Evolutionary conservation across 148 eudicot genomes (phyloP).

Genomic region (Euryodendron excelsum): DNA sequence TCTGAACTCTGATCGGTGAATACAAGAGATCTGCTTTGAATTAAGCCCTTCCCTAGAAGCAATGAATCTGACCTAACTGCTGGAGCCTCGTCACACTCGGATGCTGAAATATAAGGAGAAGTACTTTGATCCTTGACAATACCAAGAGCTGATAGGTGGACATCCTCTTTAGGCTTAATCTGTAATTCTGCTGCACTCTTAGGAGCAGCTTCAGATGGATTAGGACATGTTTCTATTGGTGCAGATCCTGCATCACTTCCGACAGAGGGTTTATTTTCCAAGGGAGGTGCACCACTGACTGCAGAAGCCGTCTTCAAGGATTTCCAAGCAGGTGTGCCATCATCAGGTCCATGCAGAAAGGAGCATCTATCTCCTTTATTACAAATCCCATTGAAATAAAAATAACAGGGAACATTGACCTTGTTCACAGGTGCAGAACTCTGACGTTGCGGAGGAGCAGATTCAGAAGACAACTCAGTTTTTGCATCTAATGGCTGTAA

Average conservation of each 20-base stretch:
- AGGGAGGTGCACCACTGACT: slow-evolving; percentile 23
- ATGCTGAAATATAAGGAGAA: slow-evolving; percentile 19
- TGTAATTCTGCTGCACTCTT: slow-evolving; percentile 13
- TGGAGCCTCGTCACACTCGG: slow-evolving; percentile 35
- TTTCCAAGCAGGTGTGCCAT: slow-evolving; percentile 26
- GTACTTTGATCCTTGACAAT: slow-evolving; percentile 20
- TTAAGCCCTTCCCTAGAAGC: slow-evolving; percentile 24
- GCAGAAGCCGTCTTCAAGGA: slow-evolving; percentile 28
- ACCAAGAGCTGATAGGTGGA: slow-evolving; percentile 12
- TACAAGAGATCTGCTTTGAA: slow-evolving; percentile 32
- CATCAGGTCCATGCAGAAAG: slow-evolving; percentile 49
- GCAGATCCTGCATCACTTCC: slow-evolving; percentile 29
- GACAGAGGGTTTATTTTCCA: slow-evolving; percentile 31
- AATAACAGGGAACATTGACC: slow-evolving; percentile 58
- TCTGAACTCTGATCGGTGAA: slow-evolving; percentile 54
- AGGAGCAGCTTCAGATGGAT: slow-evolving; percentile 22
- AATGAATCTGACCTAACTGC: slow-evolving; percentile 24
- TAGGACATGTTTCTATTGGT: slow-evolving; percentile 15
- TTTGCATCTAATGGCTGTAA: slow-evolving; percentile 56
- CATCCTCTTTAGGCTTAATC: slow-evolving; percentile 20
- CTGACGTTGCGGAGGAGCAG: slow-evolving; percentile 23
- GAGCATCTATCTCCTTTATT: slow-evolving; percentile 67
- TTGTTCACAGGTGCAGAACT: slow-evolving; percentile 36
- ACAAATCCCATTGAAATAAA: slow-evolving; percentile 53
- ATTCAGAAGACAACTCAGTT: slow-evolving; percentile 36